Percentiles rank a stretch among this genome's conserved stretches.
Evolutionary conservation across 2,329 filamentous ascomycete species (phyloP).

Genomic region (Periconia sp.): DNA sequence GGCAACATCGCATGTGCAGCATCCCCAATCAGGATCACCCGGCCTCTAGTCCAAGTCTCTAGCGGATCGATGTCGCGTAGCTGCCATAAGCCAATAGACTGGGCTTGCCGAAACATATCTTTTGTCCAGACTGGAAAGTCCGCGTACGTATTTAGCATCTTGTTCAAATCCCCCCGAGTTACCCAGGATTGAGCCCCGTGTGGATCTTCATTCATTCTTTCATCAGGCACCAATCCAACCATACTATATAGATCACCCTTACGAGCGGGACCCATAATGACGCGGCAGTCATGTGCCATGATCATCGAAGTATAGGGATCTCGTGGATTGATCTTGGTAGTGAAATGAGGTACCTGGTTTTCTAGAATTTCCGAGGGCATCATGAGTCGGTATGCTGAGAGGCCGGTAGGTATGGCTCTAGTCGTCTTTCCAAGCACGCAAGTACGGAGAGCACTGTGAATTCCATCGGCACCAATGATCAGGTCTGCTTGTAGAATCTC

Average conservation of each 20-base stretch:
- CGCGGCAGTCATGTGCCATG: slow-evolving; percentile 48
- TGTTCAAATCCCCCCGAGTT: slow-evolving; percentile 41
- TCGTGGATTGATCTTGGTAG: slow-evolving; percentile 41
- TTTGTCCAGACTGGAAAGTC: slow-evolving; percentile 52
- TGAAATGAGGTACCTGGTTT: slow-evolving; percentile 27
- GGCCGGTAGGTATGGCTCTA: slow-evolving; percentile 41
- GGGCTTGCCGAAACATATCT: slow-evolving; percentile 36
- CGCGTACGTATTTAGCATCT: slow-evolving; percentile 49
- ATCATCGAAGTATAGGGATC: slow-evolving; percentile 55
- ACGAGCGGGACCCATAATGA: slow-evolving; percentile 56
- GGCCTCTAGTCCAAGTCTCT: slow-evolving; percentile 51
- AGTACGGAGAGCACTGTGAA: slow-evolving; percentile 42
- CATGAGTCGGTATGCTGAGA: slow-evolving; percentile 50
- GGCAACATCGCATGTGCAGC: slow-evolving; percentile 62
- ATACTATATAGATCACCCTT: slow-evolving; percentile 51
- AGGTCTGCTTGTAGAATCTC: slow-evolving; percentile 53
- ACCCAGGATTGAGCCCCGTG: slow-evolving; percentile 50
- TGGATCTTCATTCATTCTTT: slow-evolving; percentile 47
- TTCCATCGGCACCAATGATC: slow-evolving; percentile 61
- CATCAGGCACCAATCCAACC: slow-evolving; percentile 54
- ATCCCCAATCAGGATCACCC: slow-evolving; percentile 61
- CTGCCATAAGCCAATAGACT: slow-evolving; percentile 53
- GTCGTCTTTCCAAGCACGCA: slow-evolving; percentile 24
- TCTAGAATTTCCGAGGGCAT: slow-evolving; percentile 27
- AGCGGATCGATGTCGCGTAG: slow-evolving; percentile 53